Percentiles rank a stretch among this genome's conserved stretches.
phyloP scores from a whole-genome alignment of 306 rosid genomes.

The Notholithocarpus densiflorus region DNA sequence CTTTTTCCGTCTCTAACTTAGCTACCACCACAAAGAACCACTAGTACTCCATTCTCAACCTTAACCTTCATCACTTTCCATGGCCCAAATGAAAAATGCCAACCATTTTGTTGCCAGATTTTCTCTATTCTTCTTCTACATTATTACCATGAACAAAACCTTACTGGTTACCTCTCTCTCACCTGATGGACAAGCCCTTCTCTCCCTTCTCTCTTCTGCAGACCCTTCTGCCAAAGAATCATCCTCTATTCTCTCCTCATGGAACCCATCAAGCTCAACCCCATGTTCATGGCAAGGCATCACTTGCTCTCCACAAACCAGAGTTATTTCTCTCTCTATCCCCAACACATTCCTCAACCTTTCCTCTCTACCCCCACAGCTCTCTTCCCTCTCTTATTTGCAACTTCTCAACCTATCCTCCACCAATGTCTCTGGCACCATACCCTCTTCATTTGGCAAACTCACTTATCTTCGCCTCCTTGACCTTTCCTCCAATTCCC shows the following conservation, averaged over 20 bases:
- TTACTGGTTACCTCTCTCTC: constrained; percentile 52
- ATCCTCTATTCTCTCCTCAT: constrained; percentile 67
- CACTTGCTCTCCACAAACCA: constrained; percentile 78
- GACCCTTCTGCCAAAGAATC: constrained; percentile 42
- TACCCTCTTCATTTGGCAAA: constrained; percentile 74
- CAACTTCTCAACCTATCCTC: constrained; percentile 94
- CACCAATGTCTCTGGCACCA: constrained; percentile 77
- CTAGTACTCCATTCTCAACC: constrained; percentile 21
- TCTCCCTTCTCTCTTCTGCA: constrained; percentile 56
- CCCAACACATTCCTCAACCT: constrained; percentile 78
- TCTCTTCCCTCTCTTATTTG: constrained; percentile 71
- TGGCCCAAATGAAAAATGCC: constrained; percentile 38
- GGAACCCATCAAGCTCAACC: constrained; percentile 74
- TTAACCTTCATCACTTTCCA: constrained; percentile 26
- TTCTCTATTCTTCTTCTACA: constrained; percentile 29
- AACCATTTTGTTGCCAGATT: constrained; percentile 12
- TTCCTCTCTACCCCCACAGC: constrained; percentile 64
- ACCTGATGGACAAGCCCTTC: constrained; percentile 84
- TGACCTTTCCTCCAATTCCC: constrained; percentile 83
- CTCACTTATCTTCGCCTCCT: constrained; percentile 69
- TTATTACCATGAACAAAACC: constrained; percentile 29
- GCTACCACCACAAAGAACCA: constrained; percentile 25
- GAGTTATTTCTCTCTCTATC: constrained; percentile 79
- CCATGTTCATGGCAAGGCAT: constrained; percentile 95
- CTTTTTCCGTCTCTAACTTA: constrained; percentile 38